These are phyloP conservation scores for Pestalotiopsis fici DNA, from an alignment of 2,329 filamentous ascomycete genomes.

Conservation along the genomic window DNA sequence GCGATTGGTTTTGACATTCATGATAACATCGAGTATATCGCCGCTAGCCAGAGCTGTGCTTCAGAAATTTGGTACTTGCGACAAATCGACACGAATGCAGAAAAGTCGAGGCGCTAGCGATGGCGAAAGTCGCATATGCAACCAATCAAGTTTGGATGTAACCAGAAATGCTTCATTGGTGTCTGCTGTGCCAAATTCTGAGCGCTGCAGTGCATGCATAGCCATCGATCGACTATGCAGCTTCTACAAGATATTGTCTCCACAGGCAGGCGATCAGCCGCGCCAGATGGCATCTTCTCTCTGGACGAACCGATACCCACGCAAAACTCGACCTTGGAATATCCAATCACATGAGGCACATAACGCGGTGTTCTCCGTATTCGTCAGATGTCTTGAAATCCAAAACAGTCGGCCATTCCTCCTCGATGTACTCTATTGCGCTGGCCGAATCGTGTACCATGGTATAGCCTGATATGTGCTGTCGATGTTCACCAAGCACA, in stretches of 20 bases:
- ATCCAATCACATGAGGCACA: neutral
- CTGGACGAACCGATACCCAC: constrained; percentile 35
- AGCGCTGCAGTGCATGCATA: constrained; percentile 20
- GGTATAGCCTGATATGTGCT: neutral
- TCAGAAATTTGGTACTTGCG: neutral
- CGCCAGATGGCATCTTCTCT: constrained; percentile 50
- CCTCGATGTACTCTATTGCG: neutral
- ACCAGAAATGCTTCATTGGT: constrained; percentile 31
- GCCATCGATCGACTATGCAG: constrained; percentile 34
- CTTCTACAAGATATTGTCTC: constrained; percentile 31
- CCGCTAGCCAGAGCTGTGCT: neutral
- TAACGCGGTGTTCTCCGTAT: neutral
- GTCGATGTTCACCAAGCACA: neutral
- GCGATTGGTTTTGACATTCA: neutral
- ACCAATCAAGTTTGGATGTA: constrained; percentile 25
- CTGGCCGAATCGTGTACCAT: neutral
- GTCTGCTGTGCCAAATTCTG: constrained; percentile 13
- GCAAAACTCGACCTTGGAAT: neutral
- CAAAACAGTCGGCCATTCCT: neutral
- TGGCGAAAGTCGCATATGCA: constrained; percentile 12
- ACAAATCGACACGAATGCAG: neutral
- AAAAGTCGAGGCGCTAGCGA: neutral
- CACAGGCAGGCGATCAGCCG: constrained; percentile 35
- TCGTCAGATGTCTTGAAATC: neutral
- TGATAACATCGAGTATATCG: neutral